Evolutionary conservation across 2,329 filamentous ascomycete genomes (phyloP).

Genomic region (Microcyclospora tardicrescens): DNA sequence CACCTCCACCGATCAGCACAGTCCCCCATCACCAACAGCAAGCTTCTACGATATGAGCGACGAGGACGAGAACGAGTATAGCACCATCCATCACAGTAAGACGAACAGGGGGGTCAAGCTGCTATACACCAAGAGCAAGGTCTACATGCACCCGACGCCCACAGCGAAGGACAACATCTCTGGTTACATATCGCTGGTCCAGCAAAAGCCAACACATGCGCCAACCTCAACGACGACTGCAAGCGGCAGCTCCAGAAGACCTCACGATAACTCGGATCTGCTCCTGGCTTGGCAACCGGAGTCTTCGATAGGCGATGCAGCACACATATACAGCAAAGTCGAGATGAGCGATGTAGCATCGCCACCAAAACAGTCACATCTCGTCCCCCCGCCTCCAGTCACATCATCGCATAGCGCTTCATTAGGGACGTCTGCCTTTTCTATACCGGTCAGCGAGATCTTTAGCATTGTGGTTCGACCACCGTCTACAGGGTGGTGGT

Average conservation of each 20-base stretch:
- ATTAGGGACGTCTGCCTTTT: slow-evolving; percentile 75
- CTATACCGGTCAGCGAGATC: slow-evolving; percentile 76
- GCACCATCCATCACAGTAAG: slow-evolving; percentile 72
- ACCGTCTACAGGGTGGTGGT: slow-evolving; percentile 96
- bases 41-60: slow-evolving; percentile 95
- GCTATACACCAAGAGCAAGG: slow-evolving; percentile 94
- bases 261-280: slow-evolving; percentile 52
- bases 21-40: slow-evolving; percentile 58
- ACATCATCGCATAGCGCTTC: slow-evolving; percentile 58
- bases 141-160: slow-evolving; percentile 90
- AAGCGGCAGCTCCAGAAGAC: slow-evolving; percentile 1
- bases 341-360: slow-evolving; percentile 72
- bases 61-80: slow-evolving; percentile 89
- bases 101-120: slow-evolving; percentile 80
- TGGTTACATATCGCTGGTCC: slow-evolving; percentile 82
- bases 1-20: slow-evolving; percentile 9
- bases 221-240: slow-evolving; percentile 1
- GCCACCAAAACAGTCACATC: slow-evolving; percentile 71
- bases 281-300: slow-evolving; percentile 92
- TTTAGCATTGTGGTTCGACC: slow-evolving; percentile 84
- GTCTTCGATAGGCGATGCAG: slow-evolving; percentile 66
- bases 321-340: slow-evolving; percentile 83
- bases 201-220: slow-evolving; percentile 56
- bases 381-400: slow-evolving; percentile 83
- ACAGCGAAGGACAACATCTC: slow-evolving; percentile 92